These are phyloP conservation scores for Barnettozyma pratensis DNA, from an alignment of 805 yeast species.

Conservation along the genomic window DNA sequence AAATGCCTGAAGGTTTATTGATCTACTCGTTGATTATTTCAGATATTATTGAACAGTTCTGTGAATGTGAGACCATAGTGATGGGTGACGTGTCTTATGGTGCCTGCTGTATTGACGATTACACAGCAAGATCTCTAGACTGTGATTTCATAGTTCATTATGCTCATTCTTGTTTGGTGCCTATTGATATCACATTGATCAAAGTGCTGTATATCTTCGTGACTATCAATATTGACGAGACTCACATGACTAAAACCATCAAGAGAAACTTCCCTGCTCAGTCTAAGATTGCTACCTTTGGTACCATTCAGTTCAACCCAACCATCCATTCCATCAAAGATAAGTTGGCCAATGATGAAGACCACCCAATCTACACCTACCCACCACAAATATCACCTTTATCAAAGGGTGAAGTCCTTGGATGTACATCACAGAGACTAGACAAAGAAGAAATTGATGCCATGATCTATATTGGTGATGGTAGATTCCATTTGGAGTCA, in stretches of 20 bases:
- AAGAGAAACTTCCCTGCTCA: conserved; percentile 62
- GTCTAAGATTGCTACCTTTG: conserved; percentile 73
- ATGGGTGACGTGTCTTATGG: conserved; percentile 99
- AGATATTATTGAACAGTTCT: conserved; percentile 89
- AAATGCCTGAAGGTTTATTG: conserved; percentile 95
- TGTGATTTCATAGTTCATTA: conserved; percentile 95
- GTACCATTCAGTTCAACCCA: conserved; percentile 96
- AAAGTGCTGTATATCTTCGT: conserved; percentile 95
- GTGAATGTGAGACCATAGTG: conserved; percentile 78
- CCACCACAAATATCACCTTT: conserved; percentile 93
- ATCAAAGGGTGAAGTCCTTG: conserved; percentile 93
- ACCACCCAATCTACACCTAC: conserved; percentile 48
- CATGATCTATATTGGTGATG: conserved; percentile 92
- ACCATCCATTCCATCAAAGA: conserved; percentile 76
- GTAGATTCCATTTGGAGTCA: conserved; percentile 90
- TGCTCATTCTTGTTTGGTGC: conserved; percentile 96
- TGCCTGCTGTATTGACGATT: conserved; percentile 97
- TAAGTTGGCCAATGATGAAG: conserved; percentile 45
- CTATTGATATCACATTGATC: conserved; percentile 85
- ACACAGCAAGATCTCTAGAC: conserved; percentile 84
- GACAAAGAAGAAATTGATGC: conserved; percentile 62
- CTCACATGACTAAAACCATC: conserved; percentile 74
- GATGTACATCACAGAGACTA: conserved; percentile 88
- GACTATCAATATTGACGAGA: conserved; percentile 82
- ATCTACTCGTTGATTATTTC: conserved; percentile 86